Conservation (phyloP, 2,329 filamentous ascomycete genomes). For the Pseudofabraea citricarpa region DNA sequence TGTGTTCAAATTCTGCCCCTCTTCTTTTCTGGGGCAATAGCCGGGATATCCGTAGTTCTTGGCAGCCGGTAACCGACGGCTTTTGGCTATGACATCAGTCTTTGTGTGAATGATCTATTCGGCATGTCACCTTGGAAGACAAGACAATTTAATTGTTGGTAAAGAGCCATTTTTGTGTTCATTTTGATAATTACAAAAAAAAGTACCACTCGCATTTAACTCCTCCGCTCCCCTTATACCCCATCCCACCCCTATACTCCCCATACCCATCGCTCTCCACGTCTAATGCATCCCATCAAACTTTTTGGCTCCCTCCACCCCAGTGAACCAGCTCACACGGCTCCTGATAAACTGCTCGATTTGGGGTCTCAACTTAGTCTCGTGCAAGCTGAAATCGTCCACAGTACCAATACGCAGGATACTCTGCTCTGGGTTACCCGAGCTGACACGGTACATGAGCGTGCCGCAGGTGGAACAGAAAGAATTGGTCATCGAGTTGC, state of each 20-base stretch:
- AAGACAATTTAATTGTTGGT: no score
- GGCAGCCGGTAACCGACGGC: neutral
- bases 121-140: no score
- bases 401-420: conserved; percentile 55
- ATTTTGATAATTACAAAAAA: no score
- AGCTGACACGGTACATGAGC: conserved; percentile 51
- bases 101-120: no score
- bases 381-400: conserved; percentile 54
- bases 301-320: conserved; percentile 31
- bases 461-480: conserved; percentile 58
- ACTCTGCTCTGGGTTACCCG: conserved; percentile 37
- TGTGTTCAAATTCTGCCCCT: no score
- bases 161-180: no score
- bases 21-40: neutral
- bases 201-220: no score
- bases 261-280: no score
- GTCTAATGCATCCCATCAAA: conserved; percentile 5
- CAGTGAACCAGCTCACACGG: conserved; percentile 43
- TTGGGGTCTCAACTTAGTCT: conserved; percentile 49
- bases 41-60: neutral
- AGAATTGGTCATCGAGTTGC: conserved; percentile 52
- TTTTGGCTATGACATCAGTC: neutral
- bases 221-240: no score
- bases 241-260: no score
- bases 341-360: conserved; percentile 48